Percentiles rank a stretch among this genome's conserved stretches.
These are phyloP conservation scores for Niveomyces coronatus DNA, from an alignment of 2,329 filamentous ascomycete genomes.

Conservation along the genomic window DNA sequence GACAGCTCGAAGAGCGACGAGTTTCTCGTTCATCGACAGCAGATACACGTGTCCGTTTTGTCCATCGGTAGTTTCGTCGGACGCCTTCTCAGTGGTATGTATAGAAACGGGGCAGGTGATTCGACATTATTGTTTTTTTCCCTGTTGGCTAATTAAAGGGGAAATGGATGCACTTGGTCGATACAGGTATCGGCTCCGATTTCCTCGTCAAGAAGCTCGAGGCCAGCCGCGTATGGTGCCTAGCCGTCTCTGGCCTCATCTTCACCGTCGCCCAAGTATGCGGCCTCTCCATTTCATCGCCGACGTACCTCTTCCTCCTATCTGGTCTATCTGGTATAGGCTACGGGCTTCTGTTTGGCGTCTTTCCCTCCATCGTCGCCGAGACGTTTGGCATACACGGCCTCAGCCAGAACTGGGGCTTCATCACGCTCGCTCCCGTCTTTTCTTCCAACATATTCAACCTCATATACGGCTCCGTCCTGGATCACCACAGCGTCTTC, in stretches of 20 bases:
- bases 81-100: constrained; percentile 62
- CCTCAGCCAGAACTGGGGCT: constrained; percentile 90
- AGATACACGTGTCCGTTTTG: constrained; percentile 90
- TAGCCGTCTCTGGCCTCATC: constrained; percentile 64
- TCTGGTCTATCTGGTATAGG: constrained; percentile 78
- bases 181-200: constrained; percentile 74
- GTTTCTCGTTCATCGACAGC: constrained; percentile 71
- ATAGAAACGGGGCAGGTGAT: no score
- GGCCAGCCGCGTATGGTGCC: constrained; percentile 83
- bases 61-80: constrained; percentile 81
- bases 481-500: constrained; percentile 67
- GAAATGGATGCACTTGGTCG: background rate
- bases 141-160: constrained; percentile 12
- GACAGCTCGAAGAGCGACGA: constrained; percentile 61
- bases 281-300: constrained; percentile 66
- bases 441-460: constrained; percentile 89
- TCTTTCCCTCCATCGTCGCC: constrained; percentile 80
- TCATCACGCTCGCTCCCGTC: constrained; percentile 83
- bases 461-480: constrained; percentile 74
- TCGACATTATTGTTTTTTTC: constrained; percentile 1
- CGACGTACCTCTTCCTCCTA: constrained; percentile 64
- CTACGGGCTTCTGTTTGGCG: constrained; percentile 90
- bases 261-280: constrained; percentile 73
- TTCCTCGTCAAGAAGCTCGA: constrained; percentile 72
- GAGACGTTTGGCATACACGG: constrained; percentile 87